Percentiles rank a stretch among this genome's conserved stretches.
Conservation (phyloP, 2,329 filamentous ascomycete genomes). For the Calonectria pauciramosa region DNA sequence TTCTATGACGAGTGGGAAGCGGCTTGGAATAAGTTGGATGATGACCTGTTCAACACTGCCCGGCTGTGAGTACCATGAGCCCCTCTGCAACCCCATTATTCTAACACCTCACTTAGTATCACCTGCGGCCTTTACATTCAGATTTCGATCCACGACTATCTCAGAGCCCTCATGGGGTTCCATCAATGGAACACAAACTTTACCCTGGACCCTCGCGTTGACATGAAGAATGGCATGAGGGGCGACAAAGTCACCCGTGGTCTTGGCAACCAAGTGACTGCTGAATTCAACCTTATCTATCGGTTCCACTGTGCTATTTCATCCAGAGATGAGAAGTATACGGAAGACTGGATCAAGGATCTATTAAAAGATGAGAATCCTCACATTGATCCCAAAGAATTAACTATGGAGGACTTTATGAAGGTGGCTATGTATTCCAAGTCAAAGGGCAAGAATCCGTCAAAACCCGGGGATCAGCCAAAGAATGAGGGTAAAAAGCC, state of each 20-base stretch:
- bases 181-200: constrained; percentile 70
- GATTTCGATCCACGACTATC: constrained; percentile 57
- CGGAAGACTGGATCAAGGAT: constrained; percentile 39
- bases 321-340: constrained; percentile 49
- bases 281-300: constrained; percentile 54
- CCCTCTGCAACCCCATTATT: no score
- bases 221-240: constrained; percentile 35
- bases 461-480: no score
- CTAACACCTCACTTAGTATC: constrained; percentile 44
- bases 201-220: constrained; percentile 59
- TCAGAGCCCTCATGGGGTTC: constrained; percentile 57
- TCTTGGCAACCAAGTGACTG: constrained; percentile 51
- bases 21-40: constrained; percentile 56
- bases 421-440: no score
- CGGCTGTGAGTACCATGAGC: constrained; percentile 38
- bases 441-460: no score
- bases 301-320: constrained; percentile 51
- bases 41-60: constrained; percentile 56
- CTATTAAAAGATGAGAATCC: background rate
- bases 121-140: constrained; percentile 71
- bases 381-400: background rate
- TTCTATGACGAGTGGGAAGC: constrained; percentile 16
- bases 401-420: background rate
- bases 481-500: no score
- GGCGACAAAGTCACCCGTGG: constrained; percentile 45